Base-by-base conservation (phyloP, 2,329 filamentous ascomycete species). In the Sclerotinia spermophila region DNA sequence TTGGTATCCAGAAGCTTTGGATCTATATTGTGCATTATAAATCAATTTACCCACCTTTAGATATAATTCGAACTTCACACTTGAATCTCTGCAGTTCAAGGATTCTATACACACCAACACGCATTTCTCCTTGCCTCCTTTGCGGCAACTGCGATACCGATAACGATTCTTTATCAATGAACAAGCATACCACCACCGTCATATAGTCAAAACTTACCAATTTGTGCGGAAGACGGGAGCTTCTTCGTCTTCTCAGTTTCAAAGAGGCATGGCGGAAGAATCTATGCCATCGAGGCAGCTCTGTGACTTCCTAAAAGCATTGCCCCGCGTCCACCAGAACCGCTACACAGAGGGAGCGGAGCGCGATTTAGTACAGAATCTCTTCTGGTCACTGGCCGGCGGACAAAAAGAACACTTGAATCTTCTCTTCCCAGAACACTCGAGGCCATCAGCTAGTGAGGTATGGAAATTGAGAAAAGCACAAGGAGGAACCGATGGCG, bases 401-500 rank as follows among this genome's bases (percentile, higher is more conserved):
- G 89, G 92, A 73, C 89, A 89, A 72, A 83, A 87, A 71, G 90
- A 94, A 73, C 90, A 94, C 77, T 84, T 98, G 79, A 84, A 85
- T 65, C 86, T 93, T 27, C 87, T 99, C 77, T 99, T 99, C 78
- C 94, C 94, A 1, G 84, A 90, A 55, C 93, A 93, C 19, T 86
- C 85, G 21, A 72, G 74, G 55, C 87, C 90, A 13, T 82, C 33
- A 53, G 30, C 38, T 19, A 71, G 82, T 60, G 85, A 84, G 53
- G 82, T 84, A 59, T 91, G 94, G 86, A 96, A 92, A 81, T 84
- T 99, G 53, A 88, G 91, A 72, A 90, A 93, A 76, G 94, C 94
- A 24, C 96, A 99, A 79, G 95, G 94, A 27, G 93, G 93, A n/a
- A 86, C 93, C 71, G 94, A 97, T 78, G 95, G 96, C 17, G 93